phyloP scores from a whole-genome alignment of 306 rosid species.

The Adenanthera pavonina region DNA sequence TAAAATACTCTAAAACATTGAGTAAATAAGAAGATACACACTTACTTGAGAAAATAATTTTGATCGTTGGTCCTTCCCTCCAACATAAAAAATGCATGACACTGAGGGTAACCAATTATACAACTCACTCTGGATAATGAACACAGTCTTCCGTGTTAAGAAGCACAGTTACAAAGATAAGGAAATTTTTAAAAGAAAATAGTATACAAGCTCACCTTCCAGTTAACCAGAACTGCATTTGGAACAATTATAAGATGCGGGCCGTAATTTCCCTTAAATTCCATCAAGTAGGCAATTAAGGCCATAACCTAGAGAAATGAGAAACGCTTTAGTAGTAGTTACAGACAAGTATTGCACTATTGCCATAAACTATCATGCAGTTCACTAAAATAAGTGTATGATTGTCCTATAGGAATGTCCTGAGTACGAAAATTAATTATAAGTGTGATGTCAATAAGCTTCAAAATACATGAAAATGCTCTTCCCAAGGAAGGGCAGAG shows the following conservation, averaged over 20 bases:
- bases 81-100: conserved; percentile 77
- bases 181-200: background rate
- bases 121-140: conserved; percentile 67
- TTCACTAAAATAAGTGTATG: conserved; percentile 2
- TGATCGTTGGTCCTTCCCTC: conserved; percentile 73
- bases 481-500: conserved; percentile 27
- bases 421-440: conserved; percentile 27
- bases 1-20: background rate
- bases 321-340: background rate
- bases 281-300: conserved; percentile 90
- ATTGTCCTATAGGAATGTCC: conserved; percentile 25
- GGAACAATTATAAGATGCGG: conserved; percentile 99
- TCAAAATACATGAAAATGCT: conserved; percentile 11
- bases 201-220: conserved; percentile 74
- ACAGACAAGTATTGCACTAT: background rate
- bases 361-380: conserved; percentile 27
- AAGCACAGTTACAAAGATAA: conserved; percentile 13
- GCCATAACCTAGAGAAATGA: conserved; percentile 70
- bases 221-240: conserved; percentile 97
- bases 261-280: conserved; percentile 98
- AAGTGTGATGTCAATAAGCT: conserved; percentile 4
- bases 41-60: conserved; percentile 76
- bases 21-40: conserved; percentile 30
- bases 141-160: conserved; percentile 33
- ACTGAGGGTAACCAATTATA: conserved; percentile 75